These are phyloP conservation scores for Hygrophoropsis aurantiaca DNA, from an alignment of 768 basidiomycete genomes.

Conservation along the genomic window DNA sequence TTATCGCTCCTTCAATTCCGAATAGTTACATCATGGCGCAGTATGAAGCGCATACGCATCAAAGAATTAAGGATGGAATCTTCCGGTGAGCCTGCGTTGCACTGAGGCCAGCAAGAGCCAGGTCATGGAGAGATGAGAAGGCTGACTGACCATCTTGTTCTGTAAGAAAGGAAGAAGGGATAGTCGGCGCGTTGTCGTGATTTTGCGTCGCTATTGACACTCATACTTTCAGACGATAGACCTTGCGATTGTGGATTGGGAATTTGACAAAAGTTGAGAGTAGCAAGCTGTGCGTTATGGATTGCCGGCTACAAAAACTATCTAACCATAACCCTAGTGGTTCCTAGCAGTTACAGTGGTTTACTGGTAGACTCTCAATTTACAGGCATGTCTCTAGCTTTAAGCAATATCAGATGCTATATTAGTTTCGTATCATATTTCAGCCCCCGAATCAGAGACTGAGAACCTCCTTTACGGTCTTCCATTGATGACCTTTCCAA, in stretches of 20 bases:
- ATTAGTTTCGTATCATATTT: too few species aligned
- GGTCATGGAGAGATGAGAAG: not conserved
- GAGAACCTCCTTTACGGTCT: conserved; percentile 8
- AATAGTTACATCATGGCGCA: not conserved
- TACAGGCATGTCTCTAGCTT: too few species aligned
- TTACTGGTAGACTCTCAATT: too few species aligned
- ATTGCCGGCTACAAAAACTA: too few species aligned
- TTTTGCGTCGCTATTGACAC: too few species aligned
- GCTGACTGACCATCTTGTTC: conserved; percentile 64
- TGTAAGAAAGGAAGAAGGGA: conserved; percentile 56
- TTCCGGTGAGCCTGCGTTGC: not conserved
- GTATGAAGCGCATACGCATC: not conserved
- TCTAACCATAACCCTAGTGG: too few species aligned
- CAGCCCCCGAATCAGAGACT: not conserved
- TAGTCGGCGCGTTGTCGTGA: conserved; percentile 51
- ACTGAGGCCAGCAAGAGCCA: not conserved
- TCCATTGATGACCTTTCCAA: conserved; percentile 20
- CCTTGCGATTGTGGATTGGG: too few species aligned
- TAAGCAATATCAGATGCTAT: too few species aligned
- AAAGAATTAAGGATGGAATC: conserved; percentile 2
- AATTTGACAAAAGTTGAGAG: too few species aligned
- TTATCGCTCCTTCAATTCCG: conserved; percentile 71
- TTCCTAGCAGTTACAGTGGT: too few species aligned
- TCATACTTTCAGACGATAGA: too few species aligned
- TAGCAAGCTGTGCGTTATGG: too few species aligned